These are phyloP conservation scores for Acarospora socialis DNA, from an alignment of 2,329 filamentous ascomycete genomes.

Conservation along the genomic window DNA sequence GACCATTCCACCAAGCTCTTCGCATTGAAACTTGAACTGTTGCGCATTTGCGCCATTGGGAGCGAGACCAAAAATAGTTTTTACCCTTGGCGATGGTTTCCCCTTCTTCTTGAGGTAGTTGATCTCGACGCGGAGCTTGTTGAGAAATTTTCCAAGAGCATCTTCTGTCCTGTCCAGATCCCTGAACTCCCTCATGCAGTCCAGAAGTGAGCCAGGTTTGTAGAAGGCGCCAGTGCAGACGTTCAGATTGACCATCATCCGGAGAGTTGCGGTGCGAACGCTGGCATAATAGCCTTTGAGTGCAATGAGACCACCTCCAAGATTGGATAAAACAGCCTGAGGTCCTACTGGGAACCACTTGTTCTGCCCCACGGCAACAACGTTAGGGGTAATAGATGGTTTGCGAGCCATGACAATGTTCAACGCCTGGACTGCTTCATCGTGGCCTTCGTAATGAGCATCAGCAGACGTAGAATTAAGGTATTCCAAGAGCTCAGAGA, in stretches of 20 bases:
- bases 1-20: not conserved
- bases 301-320: slow-evolving; percentile 12
- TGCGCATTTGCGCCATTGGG: not conserved
- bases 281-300: slow-evolving; percentile 14
- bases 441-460: slow-evolving; percentile 7
- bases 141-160: slow-evolving; percentile 10
- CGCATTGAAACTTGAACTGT: slow-evolving; percentile 2
- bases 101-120: slow-evolving; percentile 8
- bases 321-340: slow-evolving; percentile 1
- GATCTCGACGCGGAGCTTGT: slow-evolving; percentile 12
- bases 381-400: slow-evolving; percentile 2
- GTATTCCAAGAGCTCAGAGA: slow-evolving; percentile 7
- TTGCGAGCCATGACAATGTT: slow-evolving; percentile 13
- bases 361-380: slow-evolving; percentile 5
- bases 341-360: slow-evolving; percentile 6
- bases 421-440: slow-evolving; percentile 11
- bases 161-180: not conserved
- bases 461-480: slow-evolving; percentile 3
- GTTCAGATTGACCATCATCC: slow-evolving; percentile 14
- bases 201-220: slow-evolving; percentile 2
- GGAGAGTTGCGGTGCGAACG: slow-evolving; percentile 11
- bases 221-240: slow-evolving; percentile 11
- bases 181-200: slow-evolving; percentile 5
- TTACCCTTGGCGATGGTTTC: slow-evolving; percentile 4
- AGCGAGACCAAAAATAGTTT: slow-evolving; percentile 10